Conservation (phyloP, 768 basidiomycete species). For the Trametes maxima region DNA sequence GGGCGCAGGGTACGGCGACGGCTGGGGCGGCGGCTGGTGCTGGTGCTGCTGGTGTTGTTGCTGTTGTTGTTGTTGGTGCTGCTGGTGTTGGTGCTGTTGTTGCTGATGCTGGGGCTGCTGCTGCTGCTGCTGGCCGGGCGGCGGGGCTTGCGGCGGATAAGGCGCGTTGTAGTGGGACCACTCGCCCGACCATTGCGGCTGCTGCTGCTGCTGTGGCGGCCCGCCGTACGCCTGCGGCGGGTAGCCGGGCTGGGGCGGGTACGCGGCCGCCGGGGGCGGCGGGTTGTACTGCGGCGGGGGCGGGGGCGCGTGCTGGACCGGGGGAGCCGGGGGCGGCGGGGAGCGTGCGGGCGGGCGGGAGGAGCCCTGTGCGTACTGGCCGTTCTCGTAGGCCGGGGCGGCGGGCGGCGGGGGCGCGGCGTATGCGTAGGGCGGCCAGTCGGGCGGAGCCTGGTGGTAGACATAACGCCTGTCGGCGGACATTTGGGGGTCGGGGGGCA, state of each 20-base stretch:
- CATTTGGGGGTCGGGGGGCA: constrained; percentile 36
- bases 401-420: constrained; percentile 39
- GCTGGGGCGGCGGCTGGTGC: neutral
- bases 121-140: constrained; percentile 11
- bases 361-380: constrained; percentile 32
- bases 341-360: constrained; percentile 30
- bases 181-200: constrained; percentile 21
- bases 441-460: constrained; percentile 48
- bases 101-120: constrained; percentile 5
- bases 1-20: neutral
- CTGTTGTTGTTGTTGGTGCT: neutral
- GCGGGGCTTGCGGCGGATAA: constrained; percentile 24
- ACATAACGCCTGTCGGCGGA: constrained; percentile 57
- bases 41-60: neutral
- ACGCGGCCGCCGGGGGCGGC: constrained; percentile 31
- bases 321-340: constrained; percentile 23
- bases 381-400: constrained; percentile 27
- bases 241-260: constrained; percentile 34
- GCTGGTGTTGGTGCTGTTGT: neutral
- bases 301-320: constrained; percentile 24
- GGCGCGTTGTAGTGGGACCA: constrained; percentile 23
- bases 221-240: constrained; percentile 34
- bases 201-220: constrained; percentile 29
- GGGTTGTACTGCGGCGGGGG: constrained; percentile 33
- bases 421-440: constrained; percentile 52